Evolutionary conservation across 2,329 filamentous ascomycete genomes (phyloP).

Genomic region (Aspergillus intermedius): DNA sequence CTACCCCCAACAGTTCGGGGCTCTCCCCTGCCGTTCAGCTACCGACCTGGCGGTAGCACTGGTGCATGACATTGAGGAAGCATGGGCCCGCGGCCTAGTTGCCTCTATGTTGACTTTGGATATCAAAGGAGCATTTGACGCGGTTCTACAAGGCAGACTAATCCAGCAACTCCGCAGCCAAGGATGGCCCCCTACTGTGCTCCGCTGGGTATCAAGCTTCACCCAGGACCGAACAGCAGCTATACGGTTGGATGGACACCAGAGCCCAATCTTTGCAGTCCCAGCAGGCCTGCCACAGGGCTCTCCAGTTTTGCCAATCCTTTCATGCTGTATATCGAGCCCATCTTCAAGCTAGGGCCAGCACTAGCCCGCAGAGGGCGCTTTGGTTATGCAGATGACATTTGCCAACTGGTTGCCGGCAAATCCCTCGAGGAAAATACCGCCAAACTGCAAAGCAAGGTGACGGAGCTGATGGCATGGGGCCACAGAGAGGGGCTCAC

Average conservation of each 20-base stretch:
- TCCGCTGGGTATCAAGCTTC: neutral
- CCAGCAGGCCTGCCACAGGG: neutral
- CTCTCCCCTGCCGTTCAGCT: neutral
- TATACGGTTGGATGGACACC: neutral
- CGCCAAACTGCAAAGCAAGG: neutral
- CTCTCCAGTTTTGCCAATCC: constrained; percentile 1
- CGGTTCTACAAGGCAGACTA: neutral
- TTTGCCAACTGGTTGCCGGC: neutral
- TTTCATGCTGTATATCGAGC: constrained; percentile 2
- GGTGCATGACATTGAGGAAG: neutral
- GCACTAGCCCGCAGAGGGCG: neutral
- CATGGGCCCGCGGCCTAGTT: neutral
- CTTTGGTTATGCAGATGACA: constrained; percentile 1
- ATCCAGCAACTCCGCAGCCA: neutral
- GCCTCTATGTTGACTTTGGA: neutral
- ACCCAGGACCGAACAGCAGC: neutral
- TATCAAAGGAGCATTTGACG: neutral
- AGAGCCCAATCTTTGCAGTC: neutral
- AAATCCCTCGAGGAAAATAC: neutral
- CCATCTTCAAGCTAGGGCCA: neutral
- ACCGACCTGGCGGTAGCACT: neutral
- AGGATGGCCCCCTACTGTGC: constrained; percentile 1
- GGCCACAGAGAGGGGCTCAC: neutral
- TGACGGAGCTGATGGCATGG: neutral
- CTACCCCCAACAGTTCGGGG: neutral